Base-by-base conservation (phyloP, 2,329 filamentous ascomycete genomes). In the Blastomyces gilchristii region DNA sequence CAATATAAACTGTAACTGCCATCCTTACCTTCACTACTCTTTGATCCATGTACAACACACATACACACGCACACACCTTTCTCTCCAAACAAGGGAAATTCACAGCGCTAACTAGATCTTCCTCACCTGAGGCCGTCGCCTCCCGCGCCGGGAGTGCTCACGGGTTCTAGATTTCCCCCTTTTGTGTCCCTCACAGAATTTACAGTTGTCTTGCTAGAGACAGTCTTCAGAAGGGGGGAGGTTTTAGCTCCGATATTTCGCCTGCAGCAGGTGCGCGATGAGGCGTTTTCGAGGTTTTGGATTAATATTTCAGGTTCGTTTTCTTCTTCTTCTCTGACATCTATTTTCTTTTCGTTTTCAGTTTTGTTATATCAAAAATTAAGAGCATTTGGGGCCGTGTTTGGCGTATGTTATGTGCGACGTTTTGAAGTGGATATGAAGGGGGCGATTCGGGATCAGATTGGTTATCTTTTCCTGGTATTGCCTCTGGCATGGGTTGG, bases 261-360 rank as follows among this genome's bases (percentile, higher is more conserved):
- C 14, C 65, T 71, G 2, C 60, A 62, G 9, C 67, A 69, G 65
- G 68, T 78, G 8, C 71, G 75, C 25, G 74, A 76, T 58, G 74
- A 78, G 64, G 71, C 74, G 8, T 78, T 78, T 66, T 72, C 73
- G 18, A 69, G 68, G 22, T 78, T 77, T 67, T 78, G 76, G 76
- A 67, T 77, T 50, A 70, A 72, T 18, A 74, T 74, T 62, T 75
- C 70, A 16, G 68, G 75, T 77, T 61, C 67, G 70, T 66, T 49
- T 49, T 22, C 12, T 41, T 53, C 39, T 31, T 49, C n/a, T n/a
- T n/a, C n/a, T n/a, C n/a, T n/a, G n/a, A n/a, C n/a, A n/a, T n/a
- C n/a, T n/a, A n/a, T n/a, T n/a, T n/a, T n/a, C n/a, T n/a, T n/a
- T n/a, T n/a, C n/a, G n/a, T n/a, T n/a, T n/a, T n/a, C n/a, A n/a